Evolutionary conservation across 108 stramenopile species (phyloP).

Genomic region (Skeletonema menzelii): DNA sequence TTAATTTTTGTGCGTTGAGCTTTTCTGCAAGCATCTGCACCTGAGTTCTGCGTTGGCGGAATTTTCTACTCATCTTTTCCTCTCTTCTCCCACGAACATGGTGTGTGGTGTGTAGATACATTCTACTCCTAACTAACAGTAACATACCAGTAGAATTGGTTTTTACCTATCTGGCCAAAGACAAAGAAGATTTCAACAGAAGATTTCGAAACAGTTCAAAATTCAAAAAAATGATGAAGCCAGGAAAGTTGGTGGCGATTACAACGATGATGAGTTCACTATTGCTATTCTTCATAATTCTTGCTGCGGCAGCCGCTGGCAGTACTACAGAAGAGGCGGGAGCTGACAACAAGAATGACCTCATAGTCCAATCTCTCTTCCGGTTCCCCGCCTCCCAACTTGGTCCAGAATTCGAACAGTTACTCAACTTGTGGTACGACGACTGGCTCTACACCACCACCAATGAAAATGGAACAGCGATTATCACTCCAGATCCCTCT

Average conservation of each 20-base stretch:
- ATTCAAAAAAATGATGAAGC: no score
- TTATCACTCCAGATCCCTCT: constrained; percentile 34
- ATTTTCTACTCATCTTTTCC: no score
- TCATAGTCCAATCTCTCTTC: constrained; percentile 35
- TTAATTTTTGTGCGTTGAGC: background rate
- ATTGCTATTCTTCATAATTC: background rate
- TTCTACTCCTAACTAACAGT: no score
- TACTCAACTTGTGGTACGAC: constrained; percentile 19
- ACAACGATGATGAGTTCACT: background rate
- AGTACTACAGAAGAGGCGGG: background rate
- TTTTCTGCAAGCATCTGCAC: no score
- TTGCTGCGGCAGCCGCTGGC: background rate
- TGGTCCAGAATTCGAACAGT: constrained; percentile 24
- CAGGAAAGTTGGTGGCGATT: no score
- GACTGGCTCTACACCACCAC: constrained; percentile 16
- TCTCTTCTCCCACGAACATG: no score
- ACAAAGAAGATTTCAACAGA: no score
- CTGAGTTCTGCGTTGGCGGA: no score
- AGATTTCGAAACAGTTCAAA: no score
- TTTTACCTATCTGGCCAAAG: no score
- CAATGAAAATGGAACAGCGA: background rate
- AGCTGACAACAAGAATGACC: background rate
- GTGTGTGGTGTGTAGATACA: no score
- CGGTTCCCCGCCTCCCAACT: constrained; percentile 29
- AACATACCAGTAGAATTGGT: no score